These are phyloP conservation scores for Lindgomyces ingoldianus DNA, from an alignment of 495 filamentous ascomycete species.

Conservation along the genomic window DNA sequence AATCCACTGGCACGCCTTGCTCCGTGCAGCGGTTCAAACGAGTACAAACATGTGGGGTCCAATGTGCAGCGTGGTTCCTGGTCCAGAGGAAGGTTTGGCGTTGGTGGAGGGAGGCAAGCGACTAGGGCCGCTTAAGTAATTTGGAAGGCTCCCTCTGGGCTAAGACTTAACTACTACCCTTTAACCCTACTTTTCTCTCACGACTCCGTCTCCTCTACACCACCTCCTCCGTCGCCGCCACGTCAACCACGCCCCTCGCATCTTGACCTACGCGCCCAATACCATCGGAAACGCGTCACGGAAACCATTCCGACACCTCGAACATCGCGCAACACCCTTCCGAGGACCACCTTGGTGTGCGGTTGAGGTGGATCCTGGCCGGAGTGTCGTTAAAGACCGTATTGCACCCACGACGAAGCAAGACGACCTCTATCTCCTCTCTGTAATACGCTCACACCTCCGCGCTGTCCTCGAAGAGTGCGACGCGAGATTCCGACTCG, in stretches of 20 bases:
- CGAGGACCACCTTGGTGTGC: slow-evolving; percentile 10
- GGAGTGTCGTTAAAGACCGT: background rate
- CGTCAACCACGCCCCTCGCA: slow-evolving; percentile 21
- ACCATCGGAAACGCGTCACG: slow-evolving; percentile 38
- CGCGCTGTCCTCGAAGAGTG: slow-evolving; percentile 17
- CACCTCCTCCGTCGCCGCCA: slow-evolving; percentile 28
- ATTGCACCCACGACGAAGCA: background rate
- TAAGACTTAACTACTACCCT: slow-evolving; percentile 15
- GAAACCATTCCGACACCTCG: slow-evolving; percentile 13
- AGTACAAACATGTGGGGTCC: slow-evolving; percentile 40
- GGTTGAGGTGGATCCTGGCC: slow-evolving; percentile 7
- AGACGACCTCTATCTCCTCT: background rate
- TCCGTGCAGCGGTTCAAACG: slow-evolving; percentile 27
- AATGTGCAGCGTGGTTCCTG: slow-evolving; percentile 7
- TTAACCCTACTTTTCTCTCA: slow-evolving; percentile 28
- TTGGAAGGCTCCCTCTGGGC: slow-evolving; percentile 1
- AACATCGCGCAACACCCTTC: slow-evolving; percentile 32
- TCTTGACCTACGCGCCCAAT: slow-evolving; percentile 18
- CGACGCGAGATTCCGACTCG: slow-evolving; percentile 15
- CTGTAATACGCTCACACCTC: background rate
- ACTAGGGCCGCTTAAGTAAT: slow-evolving; percentile 10
- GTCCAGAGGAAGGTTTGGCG: slow-evolving; percentile 10
- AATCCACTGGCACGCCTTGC: slow-evolving; percentile 4
- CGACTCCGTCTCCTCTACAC: slow-evolving; percentile 22
- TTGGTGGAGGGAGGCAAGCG: slow-evolving; percentile 8